phyloP scores from a whole-genome alignment of 345 rosid genomes.

The Stellera chamaejasme region DNA sequence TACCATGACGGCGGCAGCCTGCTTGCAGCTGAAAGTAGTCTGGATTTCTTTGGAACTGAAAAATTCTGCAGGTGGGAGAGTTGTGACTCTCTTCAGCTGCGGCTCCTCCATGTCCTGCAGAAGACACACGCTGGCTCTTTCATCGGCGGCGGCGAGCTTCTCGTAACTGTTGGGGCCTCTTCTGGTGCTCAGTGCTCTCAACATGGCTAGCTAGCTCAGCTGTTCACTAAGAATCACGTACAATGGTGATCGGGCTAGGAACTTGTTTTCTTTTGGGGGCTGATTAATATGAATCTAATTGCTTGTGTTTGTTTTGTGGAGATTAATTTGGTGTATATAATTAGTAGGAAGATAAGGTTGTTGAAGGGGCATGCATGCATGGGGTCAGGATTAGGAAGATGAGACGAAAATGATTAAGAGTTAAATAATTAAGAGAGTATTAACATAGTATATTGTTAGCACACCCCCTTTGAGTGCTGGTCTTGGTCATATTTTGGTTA shows the following conservation, averaged over 20 bases:
- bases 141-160: slow-evolving; percentile 31
- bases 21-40: slow-evolving; percentile 1
- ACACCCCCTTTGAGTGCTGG: no score
- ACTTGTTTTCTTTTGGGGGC: slow-evolving; percentile 1
- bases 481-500: no score
- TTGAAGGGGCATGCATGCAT: not conserved
- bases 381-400: no score
- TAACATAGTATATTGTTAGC: no score
- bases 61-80: slow-evolving; percentile 20
- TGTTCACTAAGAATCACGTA: no score
- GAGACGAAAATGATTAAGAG: no score
- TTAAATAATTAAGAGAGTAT: no score
- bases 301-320: no score
- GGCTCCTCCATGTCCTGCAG: slow-evolving; percentile 11
- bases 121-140: not conserved
- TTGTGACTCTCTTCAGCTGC: slow-evolving; percentile 21
- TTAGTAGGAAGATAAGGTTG: no score
- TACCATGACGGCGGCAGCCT: not conserved
- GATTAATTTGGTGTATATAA: no score
- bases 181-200: slow-evolving; percentile 55
- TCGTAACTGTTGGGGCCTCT: slow-evolving; percentile 41
- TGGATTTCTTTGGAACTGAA: slow-evolving; percentile 23
- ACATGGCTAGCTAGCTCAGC: slow-evolving; percentile 31
- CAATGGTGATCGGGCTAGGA: no score
- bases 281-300: not conserved